Conservation (phyloP, 225 moss, liverwort and hornwort genomes). For the Physcomitrellopsis africana region DNA sequence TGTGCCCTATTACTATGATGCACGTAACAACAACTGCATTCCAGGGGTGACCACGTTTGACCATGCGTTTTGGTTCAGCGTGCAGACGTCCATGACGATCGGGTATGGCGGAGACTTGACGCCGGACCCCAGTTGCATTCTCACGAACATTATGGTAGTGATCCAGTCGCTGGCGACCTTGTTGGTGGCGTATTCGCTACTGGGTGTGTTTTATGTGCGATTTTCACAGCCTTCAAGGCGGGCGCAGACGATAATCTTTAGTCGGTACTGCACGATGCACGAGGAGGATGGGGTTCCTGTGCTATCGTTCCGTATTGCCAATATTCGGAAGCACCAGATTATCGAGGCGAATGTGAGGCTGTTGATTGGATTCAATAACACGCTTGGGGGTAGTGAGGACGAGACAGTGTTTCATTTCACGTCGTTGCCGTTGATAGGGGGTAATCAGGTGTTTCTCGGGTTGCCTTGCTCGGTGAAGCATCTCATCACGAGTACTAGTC, state of each 20-base stretch:
- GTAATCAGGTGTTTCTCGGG: conserved; percentile 63
- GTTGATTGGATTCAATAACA: conserved; percentile 63
- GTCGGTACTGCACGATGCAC: conserved; percentile 54
- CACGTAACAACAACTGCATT: conserved; percentile 59
- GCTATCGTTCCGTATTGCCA: conserved; percentile 60
- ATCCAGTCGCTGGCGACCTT: conserved; percentile 64
- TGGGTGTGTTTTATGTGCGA: conserved; percentile 69
- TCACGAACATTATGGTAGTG: conserved; percentile 59
- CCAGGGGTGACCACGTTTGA: conserved; percentile 53
- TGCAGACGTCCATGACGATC: conserved; percentile 76
- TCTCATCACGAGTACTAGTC: conserved; percentile 60
- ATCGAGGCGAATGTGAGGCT: conserved; percentile 69
- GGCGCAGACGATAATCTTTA: conserved; percentile 70
- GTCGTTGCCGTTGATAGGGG: conserved; percentile 53
- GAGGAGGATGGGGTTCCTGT: conserved; percentile 68
- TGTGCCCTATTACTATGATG: conserved; percentile 63
- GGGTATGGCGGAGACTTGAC: conserved; percentile 75
- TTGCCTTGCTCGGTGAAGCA: conserved; percentile 66
- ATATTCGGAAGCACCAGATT: conserved; percentile 69
- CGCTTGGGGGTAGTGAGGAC: conserved; percentile 32
- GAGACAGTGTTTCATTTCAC: conserved; percentile 69
- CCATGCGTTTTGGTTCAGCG: conserved; percentile 75
- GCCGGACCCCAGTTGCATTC: conserved; percentile 59
- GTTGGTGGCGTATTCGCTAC: conserved; percentile 60
- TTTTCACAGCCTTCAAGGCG: conserved; percentile 64